Conservation (phyloP, 768 basidiomycete species). For the Pisolithus albus region DNA sequence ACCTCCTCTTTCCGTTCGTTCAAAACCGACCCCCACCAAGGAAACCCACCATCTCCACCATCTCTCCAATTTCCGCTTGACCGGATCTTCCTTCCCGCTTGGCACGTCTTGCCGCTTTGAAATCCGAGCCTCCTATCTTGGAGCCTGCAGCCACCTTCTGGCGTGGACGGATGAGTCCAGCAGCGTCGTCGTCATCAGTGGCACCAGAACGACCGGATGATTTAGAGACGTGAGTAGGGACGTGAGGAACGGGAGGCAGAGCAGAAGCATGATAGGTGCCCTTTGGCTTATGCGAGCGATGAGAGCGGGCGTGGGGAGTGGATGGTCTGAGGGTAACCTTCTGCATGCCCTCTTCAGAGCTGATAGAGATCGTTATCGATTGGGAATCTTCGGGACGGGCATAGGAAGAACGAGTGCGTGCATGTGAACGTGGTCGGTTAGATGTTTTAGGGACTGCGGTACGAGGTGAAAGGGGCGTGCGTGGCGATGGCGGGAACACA, state of each 20-base stretch:
- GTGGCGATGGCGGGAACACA: constrained; percentile 41
- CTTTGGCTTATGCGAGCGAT: constrained; percentile 5
- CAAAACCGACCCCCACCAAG: constrained; percentile 3
- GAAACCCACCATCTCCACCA: constrained; percentile 28
- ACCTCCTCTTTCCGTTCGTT: not conserved
- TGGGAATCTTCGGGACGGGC: constrained; percentile 12
- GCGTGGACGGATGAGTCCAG: constrained; percentile 18
- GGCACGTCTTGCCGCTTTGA: constrained; percentile 23
- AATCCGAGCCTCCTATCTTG: constrained; percentile 21
- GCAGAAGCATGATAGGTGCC: constrained; percentile 16
- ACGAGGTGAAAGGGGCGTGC: not conserved
- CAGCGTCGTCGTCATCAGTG: constrained; percentile 6
- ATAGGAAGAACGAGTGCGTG: constrained; percentile 3
- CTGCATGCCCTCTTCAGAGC: constrained; percentile 22
- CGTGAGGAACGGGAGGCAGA: constrained; percentile 19
- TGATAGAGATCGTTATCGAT: constrained; percentile 21
- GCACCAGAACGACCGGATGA: not conserved
- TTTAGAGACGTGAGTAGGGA: constrained; percentile 11
- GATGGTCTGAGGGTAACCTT: constrained; percentile 13
- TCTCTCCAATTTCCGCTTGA: constrained; percentile 11
- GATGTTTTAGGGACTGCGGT: constrained; percentile 9
- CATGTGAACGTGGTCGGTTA: not conserved
- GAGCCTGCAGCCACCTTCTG: constrained; percentile 18
- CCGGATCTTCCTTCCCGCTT: constrained; percentile 19
- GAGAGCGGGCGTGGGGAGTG: constrained; percentile 10